phyloP scores from a whole-genome alignment of 495 filamentous ascomycete species.

The Penicillium daleae region DNA sequence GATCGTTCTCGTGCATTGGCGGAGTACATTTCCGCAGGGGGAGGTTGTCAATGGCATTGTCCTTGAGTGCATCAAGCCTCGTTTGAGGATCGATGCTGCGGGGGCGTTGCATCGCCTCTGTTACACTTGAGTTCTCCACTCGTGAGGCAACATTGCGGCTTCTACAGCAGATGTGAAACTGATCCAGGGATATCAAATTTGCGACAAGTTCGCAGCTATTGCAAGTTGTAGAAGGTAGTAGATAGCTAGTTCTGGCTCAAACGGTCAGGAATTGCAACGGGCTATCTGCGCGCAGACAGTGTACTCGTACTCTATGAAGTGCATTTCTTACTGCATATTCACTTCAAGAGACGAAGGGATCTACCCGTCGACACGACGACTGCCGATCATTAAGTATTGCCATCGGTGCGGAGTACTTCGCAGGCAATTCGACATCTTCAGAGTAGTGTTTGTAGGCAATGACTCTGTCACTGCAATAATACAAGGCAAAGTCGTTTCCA shows the following conservation, averaged over 20 bases:
- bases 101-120: neutral
- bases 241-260: neutral
- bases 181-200: neutral
- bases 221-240: neutral
- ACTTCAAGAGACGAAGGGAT: neutral
- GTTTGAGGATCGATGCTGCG: neutral
- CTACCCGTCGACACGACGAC: neutral
- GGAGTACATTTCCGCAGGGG: neutral
- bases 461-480: too few relatives aligned
- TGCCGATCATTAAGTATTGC: neutral
- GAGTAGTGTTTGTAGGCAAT: neutral
- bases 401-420: neutral
- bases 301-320: neutral
- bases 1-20: neutral
- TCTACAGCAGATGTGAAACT: neutral
- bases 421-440: neutral
- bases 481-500: neutral
- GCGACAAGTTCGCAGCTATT: neutral
- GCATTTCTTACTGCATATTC: neutral
- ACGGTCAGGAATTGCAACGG: neutral
- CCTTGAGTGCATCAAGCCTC: neutral
- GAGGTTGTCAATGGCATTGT: neutral
- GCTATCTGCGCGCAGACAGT: too few relatives aligned
- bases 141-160: neutral
- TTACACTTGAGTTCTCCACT: neutral